Conservation (phyloP, 177 flowering plant genomes). For the Tripterygium wilfordii region DNA sequence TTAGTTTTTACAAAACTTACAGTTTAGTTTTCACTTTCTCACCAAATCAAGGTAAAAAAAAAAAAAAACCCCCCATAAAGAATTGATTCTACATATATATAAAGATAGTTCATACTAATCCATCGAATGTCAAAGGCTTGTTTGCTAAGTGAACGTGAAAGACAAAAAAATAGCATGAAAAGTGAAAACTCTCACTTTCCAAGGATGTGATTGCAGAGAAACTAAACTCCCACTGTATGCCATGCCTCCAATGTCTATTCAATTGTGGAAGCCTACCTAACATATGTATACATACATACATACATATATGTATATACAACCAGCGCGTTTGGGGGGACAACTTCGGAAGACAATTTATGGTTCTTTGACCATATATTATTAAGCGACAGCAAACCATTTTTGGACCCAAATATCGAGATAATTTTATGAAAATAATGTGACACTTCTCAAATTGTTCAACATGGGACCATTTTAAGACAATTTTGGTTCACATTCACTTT, state of each 20-base stretch:
- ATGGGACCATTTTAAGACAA: too few relatives aligned
- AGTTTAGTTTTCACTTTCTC: not conserved
- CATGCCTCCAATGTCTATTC: slow-evolving; percentile 1
- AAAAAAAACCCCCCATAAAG: too few relatives aligned
- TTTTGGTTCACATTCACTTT: too few relatives aligned
- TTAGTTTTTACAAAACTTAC: too few relatives aligned
- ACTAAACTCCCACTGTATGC: not conserved
- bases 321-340: too few relatives aligned
- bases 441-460: too few relatives aligned
- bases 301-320: not conserved
- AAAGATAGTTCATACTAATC: slow-evolving; percentile 11
- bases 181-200: not conserved
- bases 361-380: too few relatives aligned
- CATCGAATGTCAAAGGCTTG: slow-evolving; percentile 16
- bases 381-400: too few relatives aligned
- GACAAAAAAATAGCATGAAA: not conserved
- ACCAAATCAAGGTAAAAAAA: too few relatives aligned
- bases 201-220: slow-evolving; percentile 2
- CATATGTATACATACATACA: not conserved
- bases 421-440: too few relatives aligned
- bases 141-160: slow-evolving; percentile 9
- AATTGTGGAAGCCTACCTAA: slow-evolving; percentile 16
- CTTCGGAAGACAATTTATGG: slow-evolving; percentile 1
- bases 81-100: too few relatives aligned
- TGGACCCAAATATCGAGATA: too few relatives aligned